Evolutionary conservation across 148 eudicot species (phyloP), one percentile per base, ranked within the genome.

Genomic region (Vaccinium myrtillus): DNA sequence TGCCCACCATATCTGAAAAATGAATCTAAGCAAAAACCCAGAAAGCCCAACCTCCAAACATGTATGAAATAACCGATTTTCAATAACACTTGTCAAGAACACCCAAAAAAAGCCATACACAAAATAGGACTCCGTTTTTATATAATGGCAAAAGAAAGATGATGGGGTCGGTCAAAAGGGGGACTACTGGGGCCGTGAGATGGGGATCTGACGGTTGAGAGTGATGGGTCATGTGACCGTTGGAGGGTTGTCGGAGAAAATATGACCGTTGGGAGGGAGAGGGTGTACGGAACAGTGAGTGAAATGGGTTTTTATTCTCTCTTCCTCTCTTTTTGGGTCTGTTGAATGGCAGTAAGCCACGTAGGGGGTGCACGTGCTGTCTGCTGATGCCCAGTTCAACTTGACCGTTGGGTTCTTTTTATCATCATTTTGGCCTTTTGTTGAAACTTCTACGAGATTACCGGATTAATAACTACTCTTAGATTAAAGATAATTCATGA

Each of bases 181-280:
- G 77, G 61, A 65, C 75, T 78, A 14, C 81, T 46, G 21, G 43
- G 87, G 70, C 88, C 95, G 94, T 93, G 83, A 77, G 94, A 91
- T 91, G 82, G 14, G 36, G 84, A 92, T 91, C 91, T 3, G 85
- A 93, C 85, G 95, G 97, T 54, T 79, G 89, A 87, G 91, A 86
- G 51, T 69, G 83, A 14, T 12, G 7, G 85, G 81, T 49, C 48
- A 87, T 78, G 74, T 85, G 91, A 90, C 92, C 94, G 92, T 87
- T 88, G 84, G 85, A 84, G 74, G 67, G n/a, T 49, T 83, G 91
- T 83, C 88, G 83, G 90, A 73, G 80, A 89, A 84, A 93, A 69
- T 92, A 84, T 89, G 93, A 91, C 96, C 98, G 98, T 95, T 87
- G 84, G 49, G 43, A 75, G 88, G 87, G 56, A 55, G 77, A 86